These are phyloP conservation scores for Leccinum disarticulatum DNA, from an alignment of 768 basidiomycete species.

Conservation along the genomic window DNA sequence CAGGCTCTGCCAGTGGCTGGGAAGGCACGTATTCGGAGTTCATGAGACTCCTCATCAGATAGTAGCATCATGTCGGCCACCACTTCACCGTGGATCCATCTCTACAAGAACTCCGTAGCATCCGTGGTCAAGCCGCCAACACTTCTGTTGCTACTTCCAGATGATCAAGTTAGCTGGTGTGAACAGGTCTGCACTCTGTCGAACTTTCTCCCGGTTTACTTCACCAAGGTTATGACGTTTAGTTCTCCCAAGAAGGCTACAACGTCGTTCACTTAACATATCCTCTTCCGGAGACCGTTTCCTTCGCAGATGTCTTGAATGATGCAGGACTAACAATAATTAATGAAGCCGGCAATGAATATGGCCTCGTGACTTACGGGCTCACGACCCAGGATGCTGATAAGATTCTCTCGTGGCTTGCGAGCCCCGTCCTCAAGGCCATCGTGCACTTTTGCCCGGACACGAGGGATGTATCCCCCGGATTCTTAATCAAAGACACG, in stretches of 20 bases:
- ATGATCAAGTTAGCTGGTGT: conserved; percentile 36
- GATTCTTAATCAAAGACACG: conserved; percentile 27
- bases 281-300: conserved; percentile 14
- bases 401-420: conserved; percentile 9
- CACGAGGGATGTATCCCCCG: conserved; percentile 22
- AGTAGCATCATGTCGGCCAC: conserved; percentile 6
- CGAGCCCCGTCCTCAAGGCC: conserved; percentile 22
- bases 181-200: conserved; percentile 29
- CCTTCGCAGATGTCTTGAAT: conserved; percentile 20
- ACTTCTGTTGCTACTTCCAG: conserved; percentile 31
- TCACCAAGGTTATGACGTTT: not conserved
- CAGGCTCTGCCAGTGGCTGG: not conserved
- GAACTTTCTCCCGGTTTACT: not conserved
- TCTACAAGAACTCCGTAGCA: conserved; percentile 29
- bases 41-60: not conserved
- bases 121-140: conserved; percentile 32
- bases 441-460: conserved; percentile 38
- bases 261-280: conserved; percentile 33
- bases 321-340: conserved; percentile 17
- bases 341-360: conserved; percentile 9
- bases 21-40: not conserved
- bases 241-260: conserved; percentile 43
- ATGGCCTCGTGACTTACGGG: conserved; percentile 36
- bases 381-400: conserved; percentile 26
- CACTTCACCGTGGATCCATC: conserved; percentile 11